phyloP scores from a whole-genome alignment of 2,329 filamentous ascomycete species.

The Calonectria pteridis region DNA sequence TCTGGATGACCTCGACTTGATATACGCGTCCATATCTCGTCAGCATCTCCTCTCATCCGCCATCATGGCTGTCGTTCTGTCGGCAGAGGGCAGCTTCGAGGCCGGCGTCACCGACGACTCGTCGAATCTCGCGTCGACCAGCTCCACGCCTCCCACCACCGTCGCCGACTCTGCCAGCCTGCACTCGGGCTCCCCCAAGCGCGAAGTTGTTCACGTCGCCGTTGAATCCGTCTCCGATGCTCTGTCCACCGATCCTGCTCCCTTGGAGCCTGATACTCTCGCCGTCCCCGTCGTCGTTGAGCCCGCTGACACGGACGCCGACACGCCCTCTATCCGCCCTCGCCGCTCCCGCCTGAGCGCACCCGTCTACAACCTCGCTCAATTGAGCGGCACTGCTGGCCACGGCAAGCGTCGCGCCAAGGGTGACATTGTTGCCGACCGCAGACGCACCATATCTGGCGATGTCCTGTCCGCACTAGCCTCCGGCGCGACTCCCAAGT shows the following conservation, averaged over 20 bases:
- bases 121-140: constrained; percentile 67
- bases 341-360: constrained; percentile 68
- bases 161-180: constrained; percentile 73
- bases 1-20: constrained; percentile 30
- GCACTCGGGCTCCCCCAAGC: constrained; percentile 58
- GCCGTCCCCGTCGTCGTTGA: constrained; percentile 26
- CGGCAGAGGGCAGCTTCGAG: constrained; percentile 50
- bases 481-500: constrained; percentile 31
- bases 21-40: constrained; percentile 33
- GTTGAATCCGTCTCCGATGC: constrained; percentile 23
- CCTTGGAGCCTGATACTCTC: constrained; percentile 23
- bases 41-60: constrained; percentile 10
- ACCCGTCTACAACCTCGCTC: constrained; percentile 75
- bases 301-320: constrained; percentile 36
- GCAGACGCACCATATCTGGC: constrained; percentile 61
- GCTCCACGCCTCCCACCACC: constrained; percentile 76
- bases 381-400: constrained; percentile 71
- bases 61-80: constrained; percentile 48
- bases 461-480: constrained; percentile 48
- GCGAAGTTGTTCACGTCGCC: constrained; percentile 52
- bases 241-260: constrained; percentile 23
- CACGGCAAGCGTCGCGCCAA: constrained; percentile 69
- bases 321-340: constrained; percentile 56
- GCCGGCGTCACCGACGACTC: constrained; percentile 51
- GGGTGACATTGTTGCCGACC: constrained; percentile 60